Evolutionary conservation across 306 rosid genomes (phyloP), one percentile per base, ranked within the genome.

Genomic region (Cicer yamashitae): DNA sequence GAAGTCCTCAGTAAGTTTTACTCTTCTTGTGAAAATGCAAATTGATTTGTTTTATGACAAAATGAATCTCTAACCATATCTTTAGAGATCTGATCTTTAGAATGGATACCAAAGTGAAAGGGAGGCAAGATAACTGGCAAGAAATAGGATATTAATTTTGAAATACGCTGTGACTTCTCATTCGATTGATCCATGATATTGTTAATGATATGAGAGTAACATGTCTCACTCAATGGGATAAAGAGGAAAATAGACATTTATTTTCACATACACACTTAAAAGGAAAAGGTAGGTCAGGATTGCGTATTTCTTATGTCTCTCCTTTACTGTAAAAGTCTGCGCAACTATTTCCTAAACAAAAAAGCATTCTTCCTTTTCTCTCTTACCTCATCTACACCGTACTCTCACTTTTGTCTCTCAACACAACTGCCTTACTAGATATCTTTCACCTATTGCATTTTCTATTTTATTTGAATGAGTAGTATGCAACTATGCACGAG

Each of bases 1-100:
- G 93, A 90, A n/a, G 97, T 87, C 76, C 90, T 94, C 14, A 75
- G 99, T 94, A 82, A 87, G 99, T 89, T 64, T 67, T 25, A 65
- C 30, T 77, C 57, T 84, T 77, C 39, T 68, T 61, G 30, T 44
- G 37, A 3, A 47, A 72, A 47, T 46, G 75, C 40, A 39, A 40
- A 39, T 67, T 38, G 48, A 15, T 64, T 3, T 46, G 30, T 51
- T 44, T 53, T 67, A 14, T 58, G 50, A 41, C 43, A 43, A 69
- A 48, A 50, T 48, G 9, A 34, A 6, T 17, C 38, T 70, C 75
- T 71, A 38, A 53, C 63, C 50, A 6, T 53, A 52, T 71, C 10
- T 6, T 45, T 10, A 37, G 30, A 67, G 40, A 43, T 73, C 14
- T 78, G 65, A 68, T 20, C 17, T 52, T 25, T 51, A 41, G 34